phyloP scores from a whole-genome alignment of 2,329 filamentous ascomycete genomes.

The Tolypocladium nubicola region DNA sequence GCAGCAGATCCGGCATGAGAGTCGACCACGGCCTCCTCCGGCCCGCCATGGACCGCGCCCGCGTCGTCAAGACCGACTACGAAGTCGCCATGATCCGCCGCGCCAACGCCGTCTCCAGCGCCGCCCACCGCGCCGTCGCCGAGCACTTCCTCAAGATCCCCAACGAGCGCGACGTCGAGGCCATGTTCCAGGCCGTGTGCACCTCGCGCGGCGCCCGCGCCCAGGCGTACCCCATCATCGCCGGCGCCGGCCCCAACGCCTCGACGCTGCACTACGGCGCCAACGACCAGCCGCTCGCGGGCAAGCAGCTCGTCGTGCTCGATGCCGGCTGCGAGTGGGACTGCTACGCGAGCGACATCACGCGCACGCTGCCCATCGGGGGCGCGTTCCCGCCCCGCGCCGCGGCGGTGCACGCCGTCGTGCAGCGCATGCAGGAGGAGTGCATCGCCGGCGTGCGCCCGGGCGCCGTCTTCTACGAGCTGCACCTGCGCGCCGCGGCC shows the following conservation, averaged over 20 bases:
- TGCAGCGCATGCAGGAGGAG: constrained; percentile 68
- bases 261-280: constrained; percentile 77
- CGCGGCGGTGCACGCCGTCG: constrained; percentile 63
- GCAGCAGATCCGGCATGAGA: background rate
- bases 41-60: constrained; percentile 66
- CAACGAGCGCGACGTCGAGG: constrained; percentile 79
- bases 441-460: constrained; percentile 61
- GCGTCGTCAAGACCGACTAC: constrained; percentile 76
- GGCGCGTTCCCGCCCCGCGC: constrained; percentile 60
- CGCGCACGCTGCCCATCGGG: constrained; percentile 71
- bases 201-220: constrained; percentile 60
- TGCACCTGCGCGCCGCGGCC: constrained; percentile 63
- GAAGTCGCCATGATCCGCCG: constrained; percentile 74
- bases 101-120: constrained; percentile 69
- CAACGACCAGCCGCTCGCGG: constrained; percentile 63
- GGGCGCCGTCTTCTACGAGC: constrained; percentile 57
- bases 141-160: constrained; percentile 48
- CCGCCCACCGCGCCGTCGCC: constrained; percentile 66
- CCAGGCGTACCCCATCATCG: constrained; percentile 85
- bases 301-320: constrained; percentile 66
- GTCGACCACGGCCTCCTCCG: constrained; percentile 46
- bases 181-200: constrained; percentile 63
- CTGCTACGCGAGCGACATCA: constrained; percentile 84
- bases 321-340: constrained; percentile 82
- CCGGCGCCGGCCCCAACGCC: constrained; percentile 72